A percentile compares a stretch with the other conserved stretches of the same genome.
Conservation (phyloP, 1,284 basidiomycete genomes). For the Pseudozyma pruni region DNA sequence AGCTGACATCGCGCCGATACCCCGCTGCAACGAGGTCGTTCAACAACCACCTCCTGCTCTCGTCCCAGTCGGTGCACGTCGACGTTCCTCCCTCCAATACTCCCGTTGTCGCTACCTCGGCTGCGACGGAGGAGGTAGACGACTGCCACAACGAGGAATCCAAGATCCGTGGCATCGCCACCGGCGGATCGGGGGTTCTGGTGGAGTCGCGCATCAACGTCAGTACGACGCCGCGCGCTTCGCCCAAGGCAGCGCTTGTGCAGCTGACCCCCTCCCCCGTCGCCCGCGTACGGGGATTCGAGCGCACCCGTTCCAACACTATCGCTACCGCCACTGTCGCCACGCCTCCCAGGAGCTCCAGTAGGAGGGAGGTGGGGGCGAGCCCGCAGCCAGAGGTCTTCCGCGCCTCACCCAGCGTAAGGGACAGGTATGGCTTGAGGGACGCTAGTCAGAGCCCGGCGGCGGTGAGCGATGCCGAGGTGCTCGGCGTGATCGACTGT, state of each 20-base stretch:
- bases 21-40: conserved; percentile 21
- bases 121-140: neutral
- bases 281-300: conserved; percentile 13
- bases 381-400: conserved; percentile 27
- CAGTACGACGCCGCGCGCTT: conserved; percentile 14
- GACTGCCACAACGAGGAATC: neutral
- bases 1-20: conserved; percentile 22
- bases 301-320: conserved; percentile 22
- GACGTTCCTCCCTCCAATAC: neutral
- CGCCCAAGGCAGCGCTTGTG: conserved; percentile 29
- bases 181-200: conserved; percentile 19
- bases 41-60: conserved; percentile 20
- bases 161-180: neutral
- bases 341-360: conserved; percentile 2
- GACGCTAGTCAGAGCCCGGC: conserved; percentile 13
- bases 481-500: conserved; percentile 31
- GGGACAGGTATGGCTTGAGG: conserved; percentile 26
- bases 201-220: conserved; percentile 43
- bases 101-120: neutral
- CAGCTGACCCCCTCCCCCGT: conserved; percentile 23
- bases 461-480: conserved; percentile 26
- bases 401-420: conserved; percentile 26
- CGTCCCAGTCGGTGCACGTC: conserved; percentile 8
- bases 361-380: neutral
- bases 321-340: conserved; percentile 14